Percentiles rank a stretch among this genome's conserved stretches.
Evolutionary conservation across 1,284 basidiomycete species (phyloP).

Genomic region (Fomitopsis pinicola): DNA sequence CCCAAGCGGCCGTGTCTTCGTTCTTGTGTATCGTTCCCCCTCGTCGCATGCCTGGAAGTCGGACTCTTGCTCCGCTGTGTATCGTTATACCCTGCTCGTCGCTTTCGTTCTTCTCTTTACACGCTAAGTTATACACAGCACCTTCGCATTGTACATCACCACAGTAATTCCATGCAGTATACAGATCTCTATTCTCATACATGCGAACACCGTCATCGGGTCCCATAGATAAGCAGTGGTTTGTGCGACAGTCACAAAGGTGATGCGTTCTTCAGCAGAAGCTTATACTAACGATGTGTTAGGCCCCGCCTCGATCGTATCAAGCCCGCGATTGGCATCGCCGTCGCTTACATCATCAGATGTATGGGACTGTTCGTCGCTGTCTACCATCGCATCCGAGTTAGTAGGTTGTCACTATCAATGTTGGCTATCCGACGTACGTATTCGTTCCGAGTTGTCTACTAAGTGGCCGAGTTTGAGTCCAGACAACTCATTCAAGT

Average conservation of each 20-base stretch:
- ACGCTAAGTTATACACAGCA: conserved; percentile 11
- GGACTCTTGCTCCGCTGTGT: conserved; percentile 5
- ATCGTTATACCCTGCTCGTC: conserved; percentile 6
- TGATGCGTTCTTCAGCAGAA: background rate
- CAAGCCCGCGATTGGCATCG: too few relatives aligned
- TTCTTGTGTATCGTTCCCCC: conserved; percentile 1
- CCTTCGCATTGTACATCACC: conserved; percentile 5
- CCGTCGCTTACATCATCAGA: too few relatives aligned
- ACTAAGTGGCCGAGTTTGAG: too few relatives aligned
- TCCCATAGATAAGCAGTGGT: too few relatives aligned
- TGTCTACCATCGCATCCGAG: too few relatives aligned
- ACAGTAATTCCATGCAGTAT: background rate
- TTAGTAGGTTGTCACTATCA: too few relatives aligned
- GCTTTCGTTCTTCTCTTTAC: conserved; percentile 3
- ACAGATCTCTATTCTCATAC: background rate
- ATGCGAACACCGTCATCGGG: background rate
- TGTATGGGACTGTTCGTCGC: too few relatives aligned
- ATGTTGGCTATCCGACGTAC: too few relatives aligned
- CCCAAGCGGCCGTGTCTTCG: background rate
- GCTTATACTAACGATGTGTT: too few relatives aligned
- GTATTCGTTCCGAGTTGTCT: too few relatives aligned
- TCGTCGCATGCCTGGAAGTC: background rate
- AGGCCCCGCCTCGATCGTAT: too few relatives aligned
- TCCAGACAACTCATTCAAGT: too few relatives aligned
- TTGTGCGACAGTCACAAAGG: background rate